phyloP scores from a whole-genome alignment of 306 rosid genomes.

The Malus sieversii region DNA sequence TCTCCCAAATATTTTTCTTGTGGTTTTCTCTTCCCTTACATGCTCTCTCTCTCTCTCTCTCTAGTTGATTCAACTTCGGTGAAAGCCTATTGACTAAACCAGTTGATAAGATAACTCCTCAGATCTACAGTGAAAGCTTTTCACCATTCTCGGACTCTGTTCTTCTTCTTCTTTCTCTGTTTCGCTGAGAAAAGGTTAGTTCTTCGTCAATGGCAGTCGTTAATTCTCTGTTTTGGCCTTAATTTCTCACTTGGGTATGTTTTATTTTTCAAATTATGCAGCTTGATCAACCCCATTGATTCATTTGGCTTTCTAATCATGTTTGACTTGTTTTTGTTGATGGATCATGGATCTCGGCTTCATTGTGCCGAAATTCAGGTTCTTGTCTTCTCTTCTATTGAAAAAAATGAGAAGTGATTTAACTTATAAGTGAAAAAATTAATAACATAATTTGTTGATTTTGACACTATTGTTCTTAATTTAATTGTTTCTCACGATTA shows the following conservation, averaged over 20 bases:
- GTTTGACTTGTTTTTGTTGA: slow-evolving; percentile 10
- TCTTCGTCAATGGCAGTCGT: neutral
- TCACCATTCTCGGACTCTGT: slow-evolving; percentile 29
- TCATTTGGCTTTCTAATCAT: slow-evolving; percentile 3
- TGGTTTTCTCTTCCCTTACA: slow-evolving; percentile 35
- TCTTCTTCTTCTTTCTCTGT: slow-evolving; percentile 13
- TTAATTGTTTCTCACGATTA: neutral
- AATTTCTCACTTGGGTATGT: neutral
- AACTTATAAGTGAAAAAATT: neutral
- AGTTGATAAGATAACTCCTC: slow-evolving; percentile 45
- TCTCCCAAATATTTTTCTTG: slow-evolving; percentile 20
- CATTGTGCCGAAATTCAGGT: slow-evolving; percentile 8
- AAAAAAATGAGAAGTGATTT: neutral
- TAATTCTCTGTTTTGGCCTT: neutral
- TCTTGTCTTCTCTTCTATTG: neutral
- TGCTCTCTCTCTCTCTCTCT: slow-evolving; percentile 31
- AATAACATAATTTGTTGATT: neutral
- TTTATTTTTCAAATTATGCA: neutral
- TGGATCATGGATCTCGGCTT: slow-evolving; percentile 17
- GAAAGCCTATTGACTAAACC: slow-evolving; percentile 49
- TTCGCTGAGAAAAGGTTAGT: slow-evolving; percentile 39
- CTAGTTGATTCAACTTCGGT: slow-evolving; percentile 16
- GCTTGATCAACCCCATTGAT: slow-evolving; percentile 1
- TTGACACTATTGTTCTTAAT: neutral
- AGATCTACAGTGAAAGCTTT: slow-evolving; percentile 59